Evolutionary conservation across 169 alveolate species (phyloP), one percentile per base, ranked within the genome.

Genomic region (Eimeria sp.): DNA sequence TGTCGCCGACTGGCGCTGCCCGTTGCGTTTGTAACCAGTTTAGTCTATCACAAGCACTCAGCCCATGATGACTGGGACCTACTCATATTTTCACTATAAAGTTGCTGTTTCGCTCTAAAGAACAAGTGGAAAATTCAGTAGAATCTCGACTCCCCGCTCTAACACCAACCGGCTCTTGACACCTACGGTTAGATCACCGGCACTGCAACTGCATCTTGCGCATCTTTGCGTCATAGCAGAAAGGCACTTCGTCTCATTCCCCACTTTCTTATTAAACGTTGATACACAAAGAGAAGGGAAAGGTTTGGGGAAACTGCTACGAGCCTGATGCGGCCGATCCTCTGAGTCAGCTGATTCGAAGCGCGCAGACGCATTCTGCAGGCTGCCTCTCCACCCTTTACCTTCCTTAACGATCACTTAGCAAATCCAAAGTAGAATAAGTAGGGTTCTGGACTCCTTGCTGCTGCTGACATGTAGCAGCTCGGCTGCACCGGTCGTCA

Each of bases 191-290:
- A 83, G 75, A 83, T 83, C 91, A 58, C 76, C 54, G 63, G 58
- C 34, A 58, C 76, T 34, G 40, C 76, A 27, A 76, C 91, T 83
- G 91, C 91, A 83, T 58, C 91, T 57, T 54, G 91, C 91, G 27
- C 88, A 78, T 63, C n/a, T 49, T 49, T 78, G 47, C 88, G 25
- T 47, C 25, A 49, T 22, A 20, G 30, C 61, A 47, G 87, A n/a
- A 14, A 78, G 45, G 67, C n/a, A 51, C 88, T 78, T 22, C 88
- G 47, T 78, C 88, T 51, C 18, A 45, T 49, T 45, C 67, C 1
- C 16, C 88, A 10, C 65, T n/a, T 78, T 40, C 65, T n/a, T 78
- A n/a, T 78, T 51, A 49, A 78, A 14, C 61, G 16, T 27, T 7
- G 88, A 78, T 45, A 45, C 43, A 78, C 27, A n/a, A 63, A 47